Percentiles rank a stretch among this genome's conserved stretches.
Evolutionary conservation across 2,329 filamentous ascomycete species (phyloP).

Genomic region (Fusarium hostae): DNA sequence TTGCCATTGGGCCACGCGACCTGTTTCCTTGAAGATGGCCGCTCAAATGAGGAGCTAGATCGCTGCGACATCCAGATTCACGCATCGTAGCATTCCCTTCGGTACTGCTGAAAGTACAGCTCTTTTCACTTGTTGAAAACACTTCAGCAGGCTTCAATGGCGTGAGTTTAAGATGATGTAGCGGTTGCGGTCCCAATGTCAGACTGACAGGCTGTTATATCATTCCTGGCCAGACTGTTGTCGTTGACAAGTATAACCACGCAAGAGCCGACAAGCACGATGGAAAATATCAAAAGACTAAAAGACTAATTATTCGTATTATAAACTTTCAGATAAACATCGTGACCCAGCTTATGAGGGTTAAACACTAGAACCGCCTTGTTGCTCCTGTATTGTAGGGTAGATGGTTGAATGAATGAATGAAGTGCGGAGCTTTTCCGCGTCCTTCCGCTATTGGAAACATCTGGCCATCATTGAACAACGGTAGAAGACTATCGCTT

Average conservation of each 20-base stretch:
- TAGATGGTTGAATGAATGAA: neutral
- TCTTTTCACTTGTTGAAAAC: accelerated
- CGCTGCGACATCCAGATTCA: neutral
- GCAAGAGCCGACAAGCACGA: accelerated
- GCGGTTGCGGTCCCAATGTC: accelerated
- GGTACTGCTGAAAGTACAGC: too few relatives aligned
- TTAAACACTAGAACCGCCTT: too few relatives aligned
- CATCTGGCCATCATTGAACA: neutral
- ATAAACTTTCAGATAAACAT: neutral
- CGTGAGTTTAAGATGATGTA: accelerated
- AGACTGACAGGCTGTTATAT: accelerated
- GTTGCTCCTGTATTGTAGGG: neutral
- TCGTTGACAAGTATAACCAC: accelerated
- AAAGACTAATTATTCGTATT: too few relatives aligned
- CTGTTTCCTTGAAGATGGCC: neutral
- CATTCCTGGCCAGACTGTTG: too few relatives aligned
- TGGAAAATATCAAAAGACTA: neutral
- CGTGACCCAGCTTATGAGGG: accelerated
- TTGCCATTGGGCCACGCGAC: constrained; percentile 36
- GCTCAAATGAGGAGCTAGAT: neutral
- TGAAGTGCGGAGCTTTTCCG: neutral
- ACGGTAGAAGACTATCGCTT: neutral
- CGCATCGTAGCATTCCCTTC: accelerated
- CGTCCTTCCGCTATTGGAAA: neutral
- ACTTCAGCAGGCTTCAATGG: accelerated